Evolutionary conservation across 139 green algal species (phyloP).

Genomic region (Dunaliella sp.): DNA sequence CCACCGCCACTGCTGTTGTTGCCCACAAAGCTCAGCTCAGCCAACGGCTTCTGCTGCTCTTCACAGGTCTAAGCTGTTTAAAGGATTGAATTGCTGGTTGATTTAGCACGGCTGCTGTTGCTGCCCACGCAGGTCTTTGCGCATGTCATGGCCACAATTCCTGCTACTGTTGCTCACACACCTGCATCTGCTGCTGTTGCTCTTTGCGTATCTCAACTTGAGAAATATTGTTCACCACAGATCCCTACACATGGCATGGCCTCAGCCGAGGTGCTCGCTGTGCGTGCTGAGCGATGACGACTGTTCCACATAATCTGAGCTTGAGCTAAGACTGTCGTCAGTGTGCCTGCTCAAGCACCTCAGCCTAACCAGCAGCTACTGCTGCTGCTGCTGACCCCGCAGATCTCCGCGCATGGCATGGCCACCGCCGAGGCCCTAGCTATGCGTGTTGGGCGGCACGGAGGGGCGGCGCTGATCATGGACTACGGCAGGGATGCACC

Average conservation of each 20-base stretch:
- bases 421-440: slow-evolving; percentile 64
- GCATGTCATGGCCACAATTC: slow-evolving; percentile 65
- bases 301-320: not conserved
- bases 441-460: slow-evolving; percentile 18
- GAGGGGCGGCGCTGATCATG: slow-evolving; percentile 88
- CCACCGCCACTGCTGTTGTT: too few relatives aligned
- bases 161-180: too few relatives aligned
- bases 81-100: too few relatives aligned
- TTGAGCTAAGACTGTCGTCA: not conserved
- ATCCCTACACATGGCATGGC: too few relatives aligned
- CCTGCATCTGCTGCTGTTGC: too few relatives aligned
- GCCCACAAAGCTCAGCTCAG: too few relatives aligned
- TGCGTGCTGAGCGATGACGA: slow-evolving; percentile 1
- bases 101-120: not conserved
- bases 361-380: not conserved
- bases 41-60: too few relatives aligned
- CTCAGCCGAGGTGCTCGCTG: slow-evolving; percentile 54
- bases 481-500: slow-evolving; percentile 89
- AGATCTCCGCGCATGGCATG: slow-evolving; percentile 64
- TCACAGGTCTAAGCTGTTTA: too few relatives aligned
- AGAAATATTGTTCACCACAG: too few relatives aligned
- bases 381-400: not conserved
- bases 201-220: too few relatives aligned
- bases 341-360: not conserved
- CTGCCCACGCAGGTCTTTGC: slow-evolving; percentile 45